Evolutionary conservation across 805 yeast species (phyloP).

Genomic region (Spathaspora sp.): DNA sequence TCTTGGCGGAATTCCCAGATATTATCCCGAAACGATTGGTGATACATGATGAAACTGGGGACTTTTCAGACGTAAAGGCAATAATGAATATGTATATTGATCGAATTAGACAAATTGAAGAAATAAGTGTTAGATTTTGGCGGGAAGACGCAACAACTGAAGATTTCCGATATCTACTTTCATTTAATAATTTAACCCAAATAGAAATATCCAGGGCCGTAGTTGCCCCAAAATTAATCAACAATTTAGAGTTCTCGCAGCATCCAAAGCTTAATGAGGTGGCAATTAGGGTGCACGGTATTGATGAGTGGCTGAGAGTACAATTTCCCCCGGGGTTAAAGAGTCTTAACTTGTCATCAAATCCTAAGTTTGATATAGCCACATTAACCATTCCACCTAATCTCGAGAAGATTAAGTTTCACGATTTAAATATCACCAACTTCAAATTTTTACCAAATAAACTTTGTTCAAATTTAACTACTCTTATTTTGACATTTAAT

Average conservation of each 20-base stretch:
- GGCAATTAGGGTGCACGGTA: conserved; percentile 31
- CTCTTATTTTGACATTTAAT: conserved; percentile 33
- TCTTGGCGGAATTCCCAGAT: conserved; percentile 18
- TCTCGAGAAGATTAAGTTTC: conserved; percentile 27
- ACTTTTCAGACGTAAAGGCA: conserved; percentile 23
- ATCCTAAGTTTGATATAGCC: conserved; percentile 16
- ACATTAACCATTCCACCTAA: conserved; percentile 20
- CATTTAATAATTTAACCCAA: conserved; percentile 22
- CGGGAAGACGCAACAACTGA: conserved; percentile 12
- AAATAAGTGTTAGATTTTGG: conserved; percentile 26
- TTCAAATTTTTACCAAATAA: conserved; percentile 5
- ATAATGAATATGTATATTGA: conserved; percentile 17
- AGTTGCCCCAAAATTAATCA: conserved; percentile 3
- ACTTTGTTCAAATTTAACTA: conserved; percentile 21
- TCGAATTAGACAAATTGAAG: conserved; percentile 1
- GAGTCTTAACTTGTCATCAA: conserved; percentile 35
- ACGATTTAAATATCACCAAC: conserved; percentile 12
- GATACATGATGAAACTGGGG: conserved; percentile 25
- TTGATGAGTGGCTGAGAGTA: conserved; percentile 24
- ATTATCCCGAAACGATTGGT: conserved; percentile 23
- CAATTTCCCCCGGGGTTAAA: conserved; percentile 22
- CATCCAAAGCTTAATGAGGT: conserved; percentile 18
- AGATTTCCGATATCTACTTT: conserved; percentile 20
- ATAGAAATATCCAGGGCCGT: conserved; percentile 16
- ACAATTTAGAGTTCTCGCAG: conserved; percentile 4